These are phyloP conservation scores for Pestalotiopsis sp. DNA, from an alignment of 2,329 filamentous ascomycete genomes.

Conservation along the genomic window DNA sequence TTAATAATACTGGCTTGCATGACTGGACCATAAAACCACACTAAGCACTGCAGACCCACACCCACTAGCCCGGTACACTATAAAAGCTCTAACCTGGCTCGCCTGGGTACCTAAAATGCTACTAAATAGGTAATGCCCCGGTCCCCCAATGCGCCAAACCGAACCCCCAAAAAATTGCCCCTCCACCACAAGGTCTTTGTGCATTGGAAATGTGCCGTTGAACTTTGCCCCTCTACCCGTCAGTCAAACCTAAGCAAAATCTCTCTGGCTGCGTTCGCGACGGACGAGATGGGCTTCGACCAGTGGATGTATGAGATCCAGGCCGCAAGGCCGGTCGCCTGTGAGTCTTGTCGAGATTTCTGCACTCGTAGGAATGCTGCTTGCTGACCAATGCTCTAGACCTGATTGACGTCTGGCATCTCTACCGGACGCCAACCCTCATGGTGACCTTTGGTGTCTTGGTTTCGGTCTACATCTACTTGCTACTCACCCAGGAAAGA, in stretches of 20 bases:
- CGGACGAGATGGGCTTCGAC: conserved; percentile 5
- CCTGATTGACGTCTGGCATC: conserved; percentile 46
- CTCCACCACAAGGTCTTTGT: neutral
- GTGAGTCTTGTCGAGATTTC: neutral
- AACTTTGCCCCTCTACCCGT: neutral
- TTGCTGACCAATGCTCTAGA: conserved; percentile 25
- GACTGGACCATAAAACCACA: neutral
- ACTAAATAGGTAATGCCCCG: neutral
- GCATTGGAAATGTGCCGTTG: neutral
- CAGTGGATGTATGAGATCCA: conserved; percentile 8
- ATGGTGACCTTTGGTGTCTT: conserved; percentile 39
- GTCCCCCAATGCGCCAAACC: neutral
- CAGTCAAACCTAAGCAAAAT: conserved; percentile 2
- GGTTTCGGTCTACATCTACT: conserved; percentile 33
- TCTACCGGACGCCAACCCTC: conserved; percentile 46
- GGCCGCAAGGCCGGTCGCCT: conserved; percentile 8
- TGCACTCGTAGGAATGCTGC: neutral
- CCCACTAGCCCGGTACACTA: neutral
- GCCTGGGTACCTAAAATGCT: too few relatives aligned
- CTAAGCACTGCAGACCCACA: neutral
- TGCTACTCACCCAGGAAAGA: conserved; percentile 32
- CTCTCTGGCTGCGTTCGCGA: neutral
- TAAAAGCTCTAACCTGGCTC: neutral
- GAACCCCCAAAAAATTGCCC: conserved; percentile 9
- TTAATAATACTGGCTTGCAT: neutral